phyloP scores from a whole-genome alignment of 306 rosid species.

The Vicia sativa region DNA sequence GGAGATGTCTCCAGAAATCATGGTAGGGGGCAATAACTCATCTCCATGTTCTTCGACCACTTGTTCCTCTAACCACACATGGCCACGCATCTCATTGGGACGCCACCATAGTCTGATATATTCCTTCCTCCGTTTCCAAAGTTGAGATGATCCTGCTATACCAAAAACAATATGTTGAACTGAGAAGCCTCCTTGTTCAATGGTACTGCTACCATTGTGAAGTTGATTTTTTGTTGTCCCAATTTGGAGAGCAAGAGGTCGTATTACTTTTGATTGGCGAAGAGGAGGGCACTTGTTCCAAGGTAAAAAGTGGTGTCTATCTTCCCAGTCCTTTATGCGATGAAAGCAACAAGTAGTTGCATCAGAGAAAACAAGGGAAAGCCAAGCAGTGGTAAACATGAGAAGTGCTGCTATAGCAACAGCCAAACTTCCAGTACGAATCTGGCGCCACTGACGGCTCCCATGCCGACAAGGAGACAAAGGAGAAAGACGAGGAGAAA shows the following conservation, averaged over 20 bases:
- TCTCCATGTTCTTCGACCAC: constrained; percentile 51
- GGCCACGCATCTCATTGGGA: constrained; percentile 68
- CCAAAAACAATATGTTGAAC: constrained; percentile 69
- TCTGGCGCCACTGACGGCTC: constrained; percentile 51
- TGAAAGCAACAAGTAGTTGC: constrained; percentile 54
- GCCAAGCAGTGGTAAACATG: constrained; percentile 64
- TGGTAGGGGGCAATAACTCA: constrained; percentile 54
- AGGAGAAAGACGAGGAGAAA: constrained; percentile 41
- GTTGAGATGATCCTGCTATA: constrained; percentile 74
- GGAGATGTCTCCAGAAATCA: constrained; percentile 74
- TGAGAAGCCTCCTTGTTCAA: constrained; percentile 46
- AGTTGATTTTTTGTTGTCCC: constrained; percentile 2
- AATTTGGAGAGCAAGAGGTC: constrained; percentile 30
- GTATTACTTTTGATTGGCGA: constrained; percentile 20
- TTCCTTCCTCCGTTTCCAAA: constrained; percentile 71
- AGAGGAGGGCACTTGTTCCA: constrained; percentile 46
- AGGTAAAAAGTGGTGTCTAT: constrained; percentile 41
- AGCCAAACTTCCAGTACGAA: constrained; percentile 48
- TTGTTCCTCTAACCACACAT: constrained; percentile 77
- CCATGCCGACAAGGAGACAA: constrained; percentile 38
- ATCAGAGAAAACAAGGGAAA: constrained; percentile 65
- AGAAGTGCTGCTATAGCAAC: constrained; percentile 64
- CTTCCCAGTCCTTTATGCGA: constrained; percentile 52
- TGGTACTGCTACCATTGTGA: constrained; percentile 35
- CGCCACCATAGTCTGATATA: constrained; percentile 79